Evolutionary conservation across 2,329 filamentous ascomycete species (phyloP).

Genomic region (Neofusicoccum cordaticola): DNA sequence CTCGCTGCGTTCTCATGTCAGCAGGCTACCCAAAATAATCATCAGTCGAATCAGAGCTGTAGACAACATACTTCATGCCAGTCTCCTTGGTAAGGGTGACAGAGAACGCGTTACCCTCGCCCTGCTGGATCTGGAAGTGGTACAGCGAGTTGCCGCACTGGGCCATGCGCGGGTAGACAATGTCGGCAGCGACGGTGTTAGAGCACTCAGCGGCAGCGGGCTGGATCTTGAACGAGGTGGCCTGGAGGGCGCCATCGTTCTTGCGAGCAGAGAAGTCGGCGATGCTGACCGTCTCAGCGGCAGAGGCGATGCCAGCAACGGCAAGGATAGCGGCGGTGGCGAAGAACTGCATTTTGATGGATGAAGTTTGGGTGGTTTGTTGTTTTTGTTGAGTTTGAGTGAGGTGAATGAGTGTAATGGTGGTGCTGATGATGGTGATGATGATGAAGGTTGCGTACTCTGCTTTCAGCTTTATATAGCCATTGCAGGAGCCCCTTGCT

Average conservation of each 20-base stretch:
- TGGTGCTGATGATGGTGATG: too few relatives aligned
- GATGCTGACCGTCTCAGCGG: neutral
- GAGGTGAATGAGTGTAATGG: too few relatives aligned
- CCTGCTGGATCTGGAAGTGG: neutral
- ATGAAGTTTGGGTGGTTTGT: slow-evolving; percentile 15
- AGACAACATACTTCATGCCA: neutral
- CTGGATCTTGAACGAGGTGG: neutral
- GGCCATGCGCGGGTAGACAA: too few relatives aligned
- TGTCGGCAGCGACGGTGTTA: neutral
- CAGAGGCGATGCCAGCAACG: neutral
- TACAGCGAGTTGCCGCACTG: neutral
- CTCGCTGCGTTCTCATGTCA: neutral
- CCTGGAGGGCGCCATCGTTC: slow-evolving; percentile 4
- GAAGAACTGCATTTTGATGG: slow-evolving; percentile 40
- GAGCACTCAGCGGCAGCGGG: neutral
- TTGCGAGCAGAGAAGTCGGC: neutral
- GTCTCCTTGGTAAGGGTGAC: neutral
- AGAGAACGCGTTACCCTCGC: neutral
- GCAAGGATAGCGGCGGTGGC: slow-evolving; percentile 27
- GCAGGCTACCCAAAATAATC: too few relatives aligned
- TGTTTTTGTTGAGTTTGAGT: slow-evolving; percentile 22
- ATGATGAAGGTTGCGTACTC: too few relatives aligned
- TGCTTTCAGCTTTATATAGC: too few relatives aligned
- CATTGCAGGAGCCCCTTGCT: too few relatives aligned
- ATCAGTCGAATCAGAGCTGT: too few relatives aligned